Evolutionary conservation across 441 rosid genomes (phyloP).

Genomic region (Syzygium malaccense): DNA sequence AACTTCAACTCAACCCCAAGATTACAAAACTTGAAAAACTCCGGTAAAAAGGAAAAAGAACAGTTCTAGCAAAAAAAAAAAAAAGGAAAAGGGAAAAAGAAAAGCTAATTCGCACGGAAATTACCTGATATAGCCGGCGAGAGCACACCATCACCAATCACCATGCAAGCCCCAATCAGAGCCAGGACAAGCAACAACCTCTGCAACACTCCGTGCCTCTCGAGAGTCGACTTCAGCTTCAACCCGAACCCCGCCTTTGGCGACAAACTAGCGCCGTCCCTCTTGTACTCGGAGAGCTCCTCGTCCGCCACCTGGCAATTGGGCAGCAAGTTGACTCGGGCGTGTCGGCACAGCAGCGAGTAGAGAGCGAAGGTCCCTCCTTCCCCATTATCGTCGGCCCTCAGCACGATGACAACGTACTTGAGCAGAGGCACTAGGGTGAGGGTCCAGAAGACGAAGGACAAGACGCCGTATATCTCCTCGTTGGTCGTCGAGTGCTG

Average conservation of each 20-base stretch:
- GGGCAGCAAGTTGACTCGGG: constrained; percentile 7
- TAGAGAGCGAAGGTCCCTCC: constrained; percentile 16
- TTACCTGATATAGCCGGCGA: constrained; percentile 16
- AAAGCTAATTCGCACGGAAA: neutral
- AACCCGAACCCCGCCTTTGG: neutral
- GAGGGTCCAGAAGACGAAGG: constrained; percentile 15
- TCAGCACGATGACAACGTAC: constrained; percentile 11
- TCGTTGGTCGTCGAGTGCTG: constrained; percentile 5
- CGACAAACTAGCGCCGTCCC: neutral
- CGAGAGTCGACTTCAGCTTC: neutral
- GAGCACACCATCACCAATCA: constrained; percentile 15
- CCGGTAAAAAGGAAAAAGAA: neutral
- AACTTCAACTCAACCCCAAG: neutral
- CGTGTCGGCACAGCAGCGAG: constrained; percentile 16
- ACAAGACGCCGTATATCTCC: constrained; percentile 13
- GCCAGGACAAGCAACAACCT: constrained; percentile 3
- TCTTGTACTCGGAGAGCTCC: constrained; percentile 10
- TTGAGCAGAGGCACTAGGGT: constrained; percentile 9
- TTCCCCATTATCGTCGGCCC: constrained; percentile 13
- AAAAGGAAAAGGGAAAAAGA: neutral
- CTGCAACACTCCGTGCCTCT: constrained; percentile 4
- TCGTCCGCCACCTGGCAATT: constrained; percentile 12
- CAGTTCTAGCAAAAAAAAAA: neutral
- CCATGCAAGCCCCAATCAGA: constrained; percentile 14
- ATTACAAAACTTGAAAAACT: neutral